phyloP scores from a whole-genome alignment of 805 yeast species.

The Yamadazyma philogaea region DNA sequence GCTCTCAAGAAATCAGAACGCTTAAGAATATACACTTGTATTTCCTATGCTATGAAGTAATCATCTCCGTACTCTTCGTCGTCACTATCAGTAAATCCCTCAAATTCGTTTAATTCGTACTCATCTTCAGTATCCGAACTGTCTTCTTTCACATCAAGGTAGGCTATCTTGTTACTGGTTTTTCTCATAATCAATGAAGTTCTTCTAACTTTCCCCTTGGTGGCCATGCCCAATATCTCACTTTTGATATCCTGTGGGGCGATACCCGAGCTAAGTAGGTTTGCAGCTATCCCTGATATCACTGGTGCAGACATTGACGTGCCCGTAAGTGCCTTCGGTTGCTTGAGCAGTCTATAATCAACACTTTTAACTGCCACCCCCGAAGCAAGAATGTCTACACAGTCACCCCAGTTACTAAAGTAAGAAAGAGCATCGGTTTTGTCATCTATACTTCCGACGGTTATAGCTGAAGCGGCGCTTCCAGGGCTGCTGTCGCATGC shows the following conservation, averaged over 20 bases:
- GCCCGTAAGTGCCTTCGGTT: slow-evolving; percentile 52
- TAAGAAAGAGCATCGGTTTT: slow-evolving; percentile 62
- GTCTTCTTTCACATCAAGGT: slow-evolving; percentile 5
- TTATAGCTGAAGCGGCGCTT: slow-evolving; percentile 63
- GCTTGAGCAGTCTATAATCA: slow-evolving; percentile 25
- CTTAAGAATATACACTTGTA: too few relatives aligned
- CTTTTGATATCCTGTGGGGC: slow-evolving; percentile 38
- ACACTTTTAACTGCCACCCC: slow-evolving; percentile 69
- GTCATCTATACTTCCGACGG: slow-evolving; percentile 90
- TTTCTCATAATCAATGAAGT: slow-evolving; percentile 44
- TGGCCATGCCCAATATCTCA: slow-evolving; percentile 44
- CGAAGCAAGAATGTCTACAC: slow-evolving; percentile 83
- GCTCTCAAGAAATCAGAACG: too few relatives aligned
- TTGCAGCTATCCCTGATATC: slow-evolving; percentile 64
- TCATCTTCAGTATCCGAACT: slow-evolving; percentile 6
- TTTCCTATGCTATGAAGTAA: background rate
- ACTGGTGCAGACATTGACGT: slow-evolving; percentile 82
- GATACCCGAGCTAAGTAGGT: slow-evolving; percentile 52
- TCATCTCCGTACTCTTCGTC: background rate
- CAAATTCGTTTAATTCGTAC: background rate
- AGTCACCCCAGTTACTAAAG: slow-evolving; percentile 91
- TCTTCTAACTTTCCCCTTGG: slow-evolving; percentile 46
- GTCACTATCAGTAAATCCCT: background rate
- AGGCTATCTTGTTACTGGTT: slow-evolving; percentile 60
- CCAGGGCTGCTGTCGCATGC: slow-evolving; percentile 90